Evolutionary conservation across 1,284 basidiomycete genomes (phyloP), one percentile per base, ranked within the genome.

Genomic region (Leccinum holopus): DNA sequence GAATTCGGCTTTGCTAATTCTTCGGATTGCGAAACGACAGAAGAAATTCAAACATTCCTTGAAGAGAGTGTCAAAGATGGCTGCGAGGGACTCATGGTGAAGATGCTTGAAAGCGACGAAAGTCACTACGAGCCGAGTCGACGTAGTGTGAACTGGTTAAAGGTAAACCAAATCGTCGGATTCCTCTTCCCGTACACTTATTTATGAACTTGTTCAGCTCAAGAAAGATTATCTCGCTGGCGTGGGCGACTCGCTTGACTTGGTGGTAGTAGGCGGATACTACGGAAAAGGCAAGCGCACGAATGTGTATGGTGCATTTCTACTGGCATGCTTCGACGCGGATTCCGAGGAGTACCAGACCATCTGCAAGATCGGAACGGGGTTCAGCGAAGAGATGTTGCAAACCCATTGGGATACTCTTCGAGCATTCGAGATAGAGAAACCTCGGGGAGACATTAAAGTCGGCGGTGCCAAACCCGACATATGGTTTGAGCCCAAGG

Each of bases 41-140:
- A 99, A 54, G 95, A 98, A 72, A 98, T 99, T 60, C 95, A 97
- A 72, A 76, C 85, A 0, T 98, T 99, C 82, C 80, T 99, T 16
- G 97, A 99, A 71, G 91, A 95, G 68, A 96, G 93, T 74, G 94
- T 99, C 67, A 97, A 95, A 74, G 95, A 98, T 72, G 95, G 97
- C 1, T 99, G 97, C 76, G 97, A 99, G 76, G 97, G 97, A 3
- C 83, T 99, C 57, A 98, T 99, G 97, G 95, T 99, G 65, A 99
- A 99, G 79, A 97, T 98, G 94, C 81, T 99, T 12, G 91, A 95
- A 47, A 92, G 88, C 28, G 87, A 93, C 44, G 90, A 90, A 14
- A 95, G 96, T 72, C 93, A 87, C 68, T 99, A 99, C 75, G 95
- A 98, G 76, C 97, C 97, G 2, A 96, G 93, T 74, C 82, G 95